Conservation (phyloP, 257 asterid genomes). For the Plectranthus barbatus region DNA sequence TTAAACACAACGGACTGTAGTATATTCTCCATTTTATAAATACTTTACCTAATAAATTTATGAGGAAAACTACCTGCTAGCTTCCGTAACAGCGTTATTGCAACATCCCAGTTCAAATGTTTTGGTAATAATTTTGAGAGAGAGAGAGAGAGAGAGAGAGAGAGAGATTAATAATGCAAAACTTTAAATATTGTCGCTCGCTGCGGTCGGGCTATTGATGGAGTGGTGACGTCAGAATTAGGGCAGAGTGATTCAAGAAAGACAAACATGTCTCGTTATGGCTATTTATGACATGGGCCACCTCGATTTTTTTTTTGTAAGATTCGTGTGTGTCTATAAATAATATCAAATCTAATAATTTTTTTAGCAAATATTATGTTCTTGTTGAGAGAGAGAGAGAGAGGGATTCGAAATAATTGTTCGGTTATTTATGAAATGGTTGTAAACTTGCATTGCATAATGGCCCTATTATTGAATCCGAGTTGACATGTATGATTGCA, state of each 20-base stretch:
- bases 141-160: no score
- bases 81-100: slow-evolving; percentile 1
- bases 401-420: no score
- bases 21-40: background rate
- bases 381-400: no score
- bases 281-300: slow-evolving; percentile 16
- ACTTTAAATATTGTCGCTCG: background rate
- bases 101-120: background rate
- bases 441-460: no score
- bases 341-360: no score
- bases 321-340: background rate
- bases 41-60: slow-evolving; percentile 28
- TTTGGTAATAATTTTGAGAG: no score
- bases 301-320: background rate
- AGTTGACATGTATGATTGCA: no score
- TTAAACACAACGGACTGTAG: background rate
- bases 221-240: slow-evolving; percentile 5
- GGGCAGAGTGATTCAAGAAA: background rate
- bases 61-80: slow-evolving; percentile 21
- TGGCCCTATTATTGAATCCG: no score
- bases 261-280: background rate
- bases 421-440: no score
- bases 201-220: slow-evolving; percentile 1
- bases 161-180: background rate
- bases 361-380: no score